Evolutionary conservation across 108 stramenopile species (phyloP).

Genomic region (Skeletonema menzelii): DNA sequence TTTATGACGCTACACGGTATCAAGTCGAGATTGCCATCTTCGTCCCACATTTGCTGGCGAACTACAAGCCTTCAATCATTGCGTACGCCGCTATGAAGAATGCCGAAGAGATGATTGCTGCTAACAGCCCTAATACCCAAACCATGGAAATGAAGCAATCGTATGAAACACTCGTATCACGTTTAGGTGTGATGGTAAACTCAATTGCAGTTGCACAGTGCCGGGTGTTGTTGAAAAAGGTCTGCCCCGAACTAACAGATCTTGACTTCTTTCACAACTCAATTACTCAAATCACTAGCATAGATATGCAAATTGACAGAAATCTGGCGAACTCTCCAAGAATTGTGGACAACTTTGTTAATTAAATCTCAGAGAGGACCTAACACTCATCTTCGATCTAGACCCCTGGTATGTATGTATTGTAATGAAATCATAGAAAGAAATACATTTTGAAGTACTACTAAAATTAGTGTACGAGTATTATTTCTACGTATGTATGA

Average conservation of each 20-base stretch:
- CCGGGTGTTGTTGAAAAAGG: not conserved
- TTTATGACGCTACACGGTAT: slow-evolving; percentile 17
- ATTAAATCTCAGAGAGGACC: too few species aligned
- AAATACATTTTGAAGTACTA: too few species aligned
- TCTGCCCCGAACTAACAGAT: not conserved
- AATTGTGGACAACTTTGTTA: too few species aligned
- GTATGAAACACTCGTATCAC: not conserved
- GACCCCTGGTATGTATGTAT: too few species aligned
- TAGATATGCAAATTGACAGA: too few species aligned
- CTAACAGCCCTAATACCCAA: not conserved
- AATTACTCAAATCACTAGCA: too few species aligned
- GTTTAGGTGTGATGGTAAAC: not conserved
- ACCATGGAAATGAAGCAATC: not conserved
- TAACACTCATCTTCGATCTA: too few species aligned
- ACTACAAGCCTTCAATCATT: slow-evolving; percentile 9
- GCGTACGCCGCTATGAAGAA: slow-evolving; percentile 16
- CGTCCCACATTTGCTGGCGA: slow-evolving; percentile 1
- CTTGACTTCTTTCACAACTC: not conserved
- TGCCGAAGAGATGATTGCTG: not conserved
- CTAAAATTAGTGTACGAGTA: too few species aligned
- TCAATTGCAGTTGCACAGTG: not conserved
- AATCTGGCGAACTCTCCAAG: too few species aligned
- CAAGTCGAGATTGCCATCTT: slow-evolving; percentile 21
- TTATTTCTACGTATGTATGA: too few species aligned
- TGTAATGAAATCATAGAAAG: too few species aligned